A percentile compares a stretch with the other conserved stretches of the same genome.
These are phyloP conservation scores for Clarkia xantiana DNA, from an alignment of 345 rosid genomes.

Conservation along the genomic window DNA sequence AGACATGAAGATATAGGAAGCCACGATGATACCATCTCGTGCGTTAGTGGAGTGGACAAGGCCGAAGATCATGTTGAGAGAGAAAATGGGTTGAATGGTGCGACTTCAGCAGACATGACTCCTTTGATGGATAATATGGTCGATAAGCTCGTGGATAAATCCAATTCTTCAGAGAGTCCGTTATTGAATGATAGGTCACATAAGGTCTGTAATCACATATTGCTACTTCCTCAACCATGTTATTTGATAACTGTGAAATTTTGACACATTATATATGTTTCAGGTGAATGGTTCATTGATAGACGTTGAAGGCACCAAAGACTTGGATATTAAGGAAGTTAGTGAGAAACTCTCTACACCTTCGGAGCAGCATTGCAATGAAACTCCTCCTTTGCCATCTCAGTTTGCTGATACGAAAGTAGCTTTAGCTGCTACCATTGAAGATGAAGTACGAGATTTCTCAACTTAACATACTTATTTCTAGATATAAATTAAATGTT, in stretches of 20 bases:
- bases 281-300: too few species aligned
- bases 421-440: conserved; percentile 4
- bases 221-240: neutral
- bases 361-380: neutral
- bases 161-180: neutral
- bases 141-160: neutral
- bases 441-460: conserved; percentile 16
- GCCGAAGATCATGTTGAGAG: neutral
- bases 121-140: neutral
- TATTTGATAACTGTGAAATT: neutral
- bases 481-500: neutral
- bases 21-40: conserved; percentile 2
- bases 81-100: conserved; percentile 1
- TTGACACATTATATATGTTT: neutral
- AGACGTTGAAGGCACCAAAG: neutral
- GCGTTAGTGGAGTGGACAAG: neutral
- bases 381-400: neutral
- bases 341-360: conserved; percentile 1
- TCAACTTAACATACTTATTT: neutral
- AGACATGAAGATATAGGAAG: neutral
- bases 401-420: neutral
- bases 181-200: neutral
- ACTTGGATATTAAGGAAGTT: neutral
- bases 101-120: conserved; percentile 2
- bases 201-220: conserved; percentile 1